These are phyloP conservation scores for Populus hybrid DNA, from an alignment of 441 rosid genomes.

Conservation along the genomic window DNA sequence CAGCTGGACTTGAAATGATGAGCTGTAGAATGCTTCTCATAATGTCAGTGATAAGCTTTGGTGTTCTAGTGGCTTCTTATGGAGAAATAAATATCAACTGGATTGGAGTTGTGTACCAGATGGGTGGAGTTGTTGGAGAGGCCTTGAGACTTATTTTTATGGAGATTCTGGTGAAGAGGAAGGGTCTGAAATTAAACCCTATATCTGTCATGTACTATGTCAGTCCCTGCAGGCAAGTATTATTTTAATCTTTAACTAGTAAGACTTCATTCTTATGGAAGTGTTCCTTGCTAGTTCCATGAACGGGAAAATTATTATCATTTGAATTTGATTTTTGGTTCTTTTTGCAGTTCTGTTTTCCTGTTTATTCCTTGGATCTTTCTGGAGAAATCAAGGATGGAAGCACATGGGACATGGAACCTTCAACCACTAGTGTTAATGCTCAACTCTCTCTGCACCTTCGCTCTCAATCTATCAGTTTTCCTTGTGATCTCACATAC, in stretches of 20 bases:
- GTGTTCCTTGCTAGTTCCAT: constrained; percentile 1
- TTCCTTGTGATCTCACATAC: constrained; percentile 94
- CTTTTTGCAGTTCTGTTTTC: constrained; percentile 69
- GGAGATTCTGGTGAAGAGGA: constrained; percentile 90
- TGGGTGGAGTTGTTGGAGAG: constrained; percentile 98
- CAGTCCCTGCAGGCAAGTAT: constrained; percentile 88
- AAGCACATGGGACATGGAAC: constrained; percentile 64
- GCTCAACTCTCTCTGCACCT: constrained; percentile 87
- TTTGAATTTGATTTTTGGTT: constrained; percentile 9
- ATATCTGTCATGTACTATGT: constrained; percentile 87
- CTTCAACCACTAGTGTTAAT: constrained; percentile 59
- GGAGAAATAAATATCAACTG: constrained; percentile 85
- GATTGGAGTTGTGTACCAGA: constrained; percentile 95
- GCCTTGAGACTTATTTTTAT: constrained; percentile 89
- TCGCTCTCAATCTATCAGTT: constrained; percentile 97
- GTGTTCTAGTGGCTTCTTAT: constrained; percentile 92
- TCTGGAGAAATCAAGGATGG: constrained; percentile 87
- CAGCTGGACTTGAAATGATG: constrained; percentile 89
- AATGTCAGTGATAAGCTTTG: constrained; percentile 90
- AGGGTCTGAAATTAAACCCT: constrained; percentile 91
- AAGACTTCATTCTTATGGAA: not conserved
- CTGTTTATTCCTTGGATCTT: constrained; percentile 92
- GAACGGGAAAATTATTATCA: not conserved
- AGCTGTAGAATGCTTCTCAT: constrained; percentile 91
- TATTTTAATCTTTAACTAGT: constrained; percentile 8